A percentile compares a stretch with the other conserved stretches of the same genome.
Evolutionary conservation across 371 early-diverging fungal genomes (phyloP).

Genomic region (Circinella minor): DNA sequence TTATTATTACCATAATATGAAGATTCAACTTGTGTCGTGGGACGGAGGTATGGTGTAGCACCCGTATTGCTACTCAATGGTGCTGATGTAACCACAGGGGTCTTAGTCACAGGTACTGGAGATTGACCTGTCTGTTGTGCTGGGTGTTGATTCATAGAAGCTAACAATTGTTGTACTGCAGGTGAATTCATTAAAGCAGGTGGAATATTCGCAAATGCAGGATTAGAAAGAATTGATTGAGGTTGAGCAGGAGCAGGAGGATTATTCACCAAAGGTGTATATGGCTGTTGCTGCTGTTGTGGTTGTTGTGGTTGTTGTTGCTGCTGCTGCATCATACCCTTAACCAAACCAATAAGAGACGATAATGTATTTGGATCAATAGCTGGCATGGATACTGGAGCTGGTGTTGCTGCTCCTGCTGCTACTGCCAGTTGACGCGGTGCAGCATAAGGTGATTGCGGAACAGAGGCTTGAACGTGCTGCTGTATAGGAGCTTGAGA

Average conservation of each 20-base stretch:
- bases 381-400: background rate
- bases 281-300: background rate
- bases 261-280: background rate
- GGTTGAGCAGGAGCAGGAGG: background rate
- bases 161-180: background rate
- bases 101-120: too few species aligned
- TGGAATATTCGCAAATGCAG: background rate
- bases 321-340: constrained; percentile 14
- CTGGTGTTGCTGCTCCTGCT: background rate
- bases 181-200: background rate
- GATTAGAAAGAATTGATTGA: background rate
- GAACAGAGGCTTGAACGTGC: background rate
- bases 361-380: constrained; percentile 18
- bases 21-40: background rate
- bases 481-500: background rate
- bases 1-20: background rate
- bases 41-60: background rate
- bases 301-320: constrained; percentile 10
- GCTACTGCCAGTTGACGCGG: background rate
- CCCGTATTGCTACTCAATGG: background rate
- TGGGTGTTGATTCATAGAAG: constrained; percentile 13
- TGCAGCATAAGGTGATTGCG: background rate
- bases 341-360: constrained; percentile 7
- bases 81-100: background rate
- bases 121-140: background rate